phyloP scores from a whole-genome alignment of 768 basidiomycete genomes.

The Polyporus arcularius region DNA sequence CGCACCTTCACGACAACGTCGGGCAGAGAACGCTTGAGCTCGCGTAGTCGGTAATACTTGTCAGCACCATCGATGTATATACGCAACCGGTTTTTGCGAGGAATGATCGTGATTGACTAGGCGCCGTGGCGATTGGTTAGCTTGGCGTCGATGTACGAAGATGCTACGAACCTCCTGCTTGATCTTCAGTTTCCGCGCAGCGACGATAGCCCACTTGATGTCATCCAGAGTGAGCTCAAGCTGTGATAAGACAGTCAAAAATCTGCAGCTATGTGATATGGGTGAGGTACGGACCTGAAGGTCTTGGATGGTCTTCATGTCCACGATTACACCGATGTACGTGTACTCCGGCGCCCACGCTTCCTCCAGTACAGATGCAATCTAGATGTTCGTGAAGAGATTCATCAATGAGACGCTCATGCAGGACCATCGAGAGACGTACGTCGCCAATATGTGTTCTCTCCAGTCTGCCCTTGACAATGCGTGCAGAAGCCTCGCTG shows the following conservation, averaged over 20 bases:
- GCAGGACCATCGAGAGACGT: constrained; percentile 27
- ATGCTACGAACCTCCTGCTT: constrained; percentile 68
- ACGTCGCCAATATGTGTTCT: constrained; percentile 95
- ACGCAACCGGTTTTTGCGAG: constrained; percentile 70
- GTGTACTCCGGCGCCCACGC: constrained; percentile 94
- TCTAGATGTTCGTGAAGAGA: constrained; percentile 41
- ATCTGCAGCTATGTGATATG: background rate
- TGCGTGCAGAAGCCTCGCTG: constrained; percentile 93
- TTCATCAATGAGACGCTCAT: background rate
- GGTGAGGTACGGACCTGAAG: constrained; percentile 61
- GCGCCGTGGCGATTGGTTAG: background rate
- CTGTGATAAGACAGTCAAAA: constrained; percentile 37
- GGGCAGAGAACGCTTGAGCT: constrained; percentile 80
- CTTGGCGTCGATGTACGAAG: too few relatives aligned
- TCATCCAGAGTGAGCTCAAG: constrained; percentile 92
- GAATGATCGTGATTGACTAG: constrained; percentile 76
- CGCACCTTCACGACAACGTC: constrained; percentile 88
- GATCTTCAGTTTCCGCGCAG: constrained; percentile 87
- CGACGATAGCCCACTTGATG: constrained; percentile 89
- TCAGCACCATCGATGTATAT: constrained; percentile 79
- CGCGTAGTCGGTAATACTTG: constrained; percentile 82
- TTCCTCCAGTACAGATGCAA: constrained; percentile 92
- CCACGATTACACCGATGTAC: constrained; percentile 91
- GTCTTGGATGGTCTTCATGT: constrained; percentile 83
- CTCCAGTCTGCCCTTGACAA: constrained; percentile 95